Evolutionary conservation across 352 stramenopile genomes (phyloP), one percentile per base, ranked within the genome.

Genomic region (Phytopythium sindhum): DNA sequence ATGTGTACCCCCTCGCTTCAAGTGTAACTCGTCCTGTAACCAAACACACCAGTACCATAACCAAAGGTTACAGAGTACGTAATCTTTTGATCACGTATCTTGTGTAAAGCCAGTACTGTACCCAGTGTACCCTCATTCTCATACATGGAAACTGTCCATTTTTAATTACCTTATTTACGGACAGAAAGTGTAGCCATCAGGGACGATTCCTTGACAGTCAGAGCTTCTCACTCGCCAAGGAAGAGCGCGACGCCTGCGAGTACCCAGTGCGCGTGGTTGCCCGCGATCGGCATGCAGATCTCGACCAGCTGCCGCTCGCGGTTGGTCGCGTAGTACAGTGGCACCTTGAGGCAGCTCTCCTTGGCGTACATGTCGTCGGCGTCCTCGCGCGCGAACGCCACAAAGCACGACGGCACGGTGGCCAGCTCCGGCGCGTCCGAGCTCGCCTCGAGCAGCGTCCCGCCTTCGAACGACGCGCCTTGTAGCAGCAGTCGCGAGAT

Each of bases 341-440:
- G 88, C 8, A 88, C 86, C 39, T 88, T 81, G 64, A 96, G 81
- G 56, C 72, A 90, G 56, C 61, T 78, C 41, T 93, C 84, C 54
- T 89, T 90, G 26, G 80, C 65, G 71, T 92, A 91, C 56, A 88
- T 75, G 61, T 94, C 87, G 26, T 80, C 69, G n/a, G 80, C 83
- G 67, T 93, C 77, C 41, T 91, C 77, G 47, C 83, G 81, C 42
- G 81, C 84, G 64, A 90, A 96, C 21, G 89, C 88, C 45, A 98
- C 72, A 51, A 78, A 91, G 65, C 90, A 95, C 21, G 86, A 75
- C 15, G 91, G 89, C 39, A 93, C 85, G 2, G 75, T 48, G 15
- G 91, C 82, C 23, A 98, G 67, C 68, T 98, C 91, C 21, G 88
- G 80, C 2, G 80, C 91, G 60, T 98, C 89, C 8, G 85, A 78